Evolutionary conservation across 805 yeast genomes (phyloP).

Genomic region (Spathaspora passalidarum): DNA sequence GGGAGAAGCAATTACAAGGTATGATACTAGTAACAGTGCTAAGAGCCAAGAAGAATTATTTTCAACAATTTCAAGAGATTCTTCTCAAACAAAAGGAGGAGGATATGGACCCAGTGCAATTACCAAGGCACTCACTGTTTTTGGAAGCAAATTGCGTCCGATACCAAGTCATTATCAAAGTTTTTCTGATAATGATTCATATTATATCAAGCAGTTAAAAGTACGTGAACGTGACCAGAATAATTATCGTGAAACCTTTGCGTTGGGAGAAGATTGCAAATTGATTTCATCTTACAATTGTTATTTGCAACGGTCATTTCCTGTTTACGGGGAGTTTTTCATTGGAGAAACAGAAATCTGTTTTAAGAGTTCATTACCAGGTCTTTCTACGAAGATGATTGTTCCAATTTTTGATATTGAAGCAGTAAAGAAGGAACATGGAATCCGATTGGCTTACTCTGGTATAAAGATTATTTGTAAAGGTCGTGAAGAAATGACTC

Average conservation of each 20-base stretch:
- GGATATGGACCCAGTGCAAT: conserved; percentile 21
- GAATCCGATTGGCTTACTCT: conserved; percentile 63
- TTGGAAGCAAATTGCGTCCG: conserved; percentile 50
- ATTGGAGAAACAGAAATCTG: conserved; percentile 69
- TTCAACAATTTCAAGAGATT: not conserved
- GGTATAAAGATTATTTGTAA: conserved; percentile 68
- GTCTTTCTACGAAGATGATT: conserved; percentile 75
- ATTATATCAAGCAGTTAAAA: conserved; percentile 42
- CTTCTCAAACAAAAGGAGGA: not conserved
- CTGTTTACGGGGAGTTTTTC: conserved; percentile 81
- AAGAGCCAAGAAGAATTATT: not conserved
- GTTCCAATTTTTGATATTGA: conserved; percentile 75
- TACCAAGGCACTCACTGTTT: conserved; percentile 28
- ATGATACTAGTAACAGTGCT: conserved; percentile 9
- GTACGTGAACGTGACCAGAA: conserved; percentile 47
- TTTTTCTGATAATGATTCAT: conserved; percentile 42
- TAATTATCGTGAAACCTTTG: conserved; percentile 66
- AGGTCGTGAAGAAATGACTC: conserved; percentile 72
- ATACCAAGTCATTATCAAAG: conserved; percentile 61
- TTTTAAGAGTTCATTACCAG: conserved; percentile 76
- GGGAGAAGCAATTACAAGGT: conserved; percentile 25
- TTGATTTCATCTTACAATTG: conserved; percentile 69
- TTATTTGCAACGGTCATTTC: conserved; percentile 66
- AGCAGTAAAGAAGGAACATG: conserved; percentile 62
- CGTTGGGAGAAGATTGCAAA: conserved; percentile 49